Conservation (phyloP, 441 rosid species). For the Pelargonium citronellum region DNA sequence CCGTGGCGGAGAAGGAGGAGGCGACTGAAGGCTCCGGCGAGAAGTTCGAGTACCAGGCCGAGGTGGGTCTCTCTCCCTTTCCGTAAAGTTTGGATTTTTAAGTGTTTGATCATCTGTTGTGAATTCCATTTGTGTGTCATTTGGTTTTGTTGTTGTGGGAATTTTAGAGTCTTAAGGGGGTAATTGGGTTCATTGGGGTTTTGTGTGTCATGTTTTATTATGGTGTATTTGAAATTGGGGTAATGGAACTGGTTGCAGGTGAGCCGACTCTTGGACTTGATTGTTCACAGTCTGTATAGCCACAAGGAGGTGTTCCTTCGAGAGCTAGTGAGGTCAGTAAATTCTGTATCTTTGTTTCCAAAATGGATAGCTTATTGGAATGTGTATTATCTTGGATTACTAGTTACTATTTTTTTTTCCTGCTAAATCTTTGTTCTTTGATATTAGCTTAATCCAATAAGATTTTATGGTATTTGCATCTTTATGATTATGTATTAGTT, state of each 20-base stretch:
- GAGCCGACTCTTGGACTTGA: slow-evolving; percentile 85
- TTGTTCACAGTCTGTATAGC: slow-evolving; percentile 95
- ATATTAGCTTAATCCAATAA: too few species aligned
- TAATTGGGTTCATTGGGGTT: too few species aligned
- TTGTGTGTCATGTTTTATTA: too few species aligned
- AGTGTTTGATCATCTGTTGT: too few species aligned
- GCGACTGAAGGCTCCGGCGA: slow-evolving; percentile 63
- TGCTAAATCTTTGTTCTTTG: neutral
- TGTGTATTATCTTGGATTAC: too few species aligned
- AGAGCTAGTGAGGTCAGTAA: slow-evolving; percentile 87
- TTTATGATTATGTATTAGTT: too few species aligned
- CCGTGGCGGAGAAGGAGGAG: slow-evolving; percentile 75
- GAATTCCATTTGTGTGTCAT: neutral
- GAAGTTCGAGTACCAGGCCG: slow-evolving; percentile 96
- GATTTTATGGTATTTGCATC: too few species aligned
- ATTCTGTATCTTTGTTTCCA: too few species aligned
- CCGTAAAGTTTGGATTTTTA: slow-evolving; percentile 17
- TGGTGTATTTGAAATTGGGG: neutral
- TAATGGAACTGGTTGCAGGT: slow-evolving; percentile 48
- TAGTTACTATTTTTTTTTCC: neutral
- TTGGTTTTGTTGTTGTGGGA: neutral
- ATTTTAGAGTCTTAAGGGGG: too few species aligned
- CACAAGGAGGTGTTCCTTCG: slow-evolving; percentile 93
- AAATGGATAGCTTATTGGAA: too few species aligned
- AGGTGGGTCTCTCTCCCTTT: slow-evolving; percentile 76